Evolutionary conservation across 441 rosid species (phyloP), one percentile per base, ranked within the genome.

Genomic region (Adansonia grandidieri): DNA sequence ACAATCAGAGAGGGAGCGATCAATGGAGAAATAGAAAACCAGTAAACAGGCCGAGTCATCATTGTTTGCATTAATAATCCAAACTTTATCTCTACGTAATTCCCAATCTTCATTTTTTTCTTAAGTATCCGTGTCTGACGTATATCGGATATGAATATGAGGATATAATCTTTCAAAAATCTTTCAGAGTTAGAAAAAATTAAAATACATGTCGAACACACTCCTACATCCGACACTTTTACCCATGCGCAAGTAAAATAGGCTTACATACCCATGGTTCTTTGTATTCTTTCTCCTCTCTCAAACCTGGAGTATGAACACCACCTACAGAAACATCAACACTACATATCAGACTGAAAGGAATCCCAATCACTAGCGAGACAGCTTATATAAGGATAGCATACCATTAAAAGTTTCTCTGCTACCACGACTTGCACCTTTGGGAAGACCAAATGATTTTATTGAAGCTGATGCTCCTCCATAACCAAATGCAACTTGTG

Each of bases 181-280:
- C 40, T 37, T 37, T 37, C 5, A 37, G 5, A 37, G 3, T 37
- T 1, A 37, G 40, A 37, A 37, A 37, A 37, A 37, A 37, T 37
- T 37, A 37, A 37, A 37, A 37, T 37, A 37, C 4, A 4, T 37
- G 40, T 37, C 40, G 5, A 37, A 37, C 40, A 37, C 40, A 37
- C 40, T 37, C 40, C 5, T 37, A 4, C 1, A 37, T 37, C 5
- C 40, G 40, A 37, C 40, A 37, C 40, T 37, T 4, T 4, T 37
- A 37, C 40, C 40, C 40, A 37, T 37, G 40, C 5, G 40, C 40
- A 37, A 37, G 40, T 37, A 37, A 37, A 37, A 37, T 37, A 37
- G 40, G 37, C 78, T 71, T 57, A 80, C 93, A 13, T 48, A 94
- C 96, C 98, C 98, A 94, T 69, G 97, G 96, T 81, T 94, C 98